Evolutionary conservation across 2,329 filamentous ascomycete genomes (phyloP).

Genomic region (Aspergillus sergii): DNA sequence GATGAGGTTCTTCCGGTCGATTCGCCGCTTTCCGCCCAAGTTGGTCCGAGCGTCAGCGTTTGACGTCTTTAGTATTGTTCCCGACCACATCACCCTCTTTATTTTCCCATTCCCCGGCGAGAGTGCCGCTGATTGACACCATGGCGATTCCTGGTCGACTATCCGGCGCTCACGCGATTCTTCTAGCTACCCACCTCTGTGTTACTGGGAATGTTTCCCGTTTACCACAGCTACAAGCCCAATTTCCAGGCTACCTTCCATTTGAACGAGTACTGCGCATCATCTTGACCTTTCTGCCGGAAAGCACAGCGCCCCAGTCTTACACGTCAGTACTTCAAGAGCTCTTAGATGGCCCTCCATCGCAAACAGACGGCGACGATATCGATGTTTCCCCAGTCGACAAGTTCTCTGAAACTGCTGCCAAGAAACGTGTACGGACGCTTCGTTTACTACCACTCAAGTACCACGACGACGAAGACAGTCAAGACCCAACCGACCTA

Average conservation of each 20-base stretch:
- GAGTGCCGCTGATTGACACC: conserved; percentile 16
- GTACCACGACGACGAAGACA: conserved; percentile 47
- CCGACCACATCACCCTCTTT: conserved; percentile 31
- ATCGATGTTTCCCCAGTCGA: conserved; percentile 53
- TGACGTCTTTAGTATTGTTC: conserved; percentile 14
- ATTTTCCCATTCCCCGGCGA: conserved; percentile 6
- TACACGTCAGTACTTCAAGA: conserved; percentile 54
- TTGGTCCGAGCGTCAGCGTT: conserved; percentile 22
- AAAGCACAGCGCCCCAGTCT: conserved; percentile 54
- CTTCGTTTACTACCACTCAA: conserved; percentile 54
- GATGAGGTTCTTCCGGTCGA: conserved; percentile 33
- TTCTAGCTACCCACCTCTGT: conserved; percentile 61
- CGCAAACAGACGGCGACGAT: conserved; percentile 29
- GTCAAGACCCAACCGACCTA: conserved; percentile 49
- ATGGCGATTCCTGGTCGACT: conserved; percentile 47
- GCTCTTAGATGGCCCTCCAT: conserved; percentile 42
- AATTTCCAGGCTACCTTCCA: conserved; percentile 51
- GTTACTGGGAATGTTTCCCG: conserved; percentile 55
- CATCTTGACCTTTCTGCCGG: conserved; percentile 64
- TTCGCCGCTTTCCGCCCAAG: conserved; percentile 26
- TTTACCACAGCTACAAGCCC: conserved; percentile 55
- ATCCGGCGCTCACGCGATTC: conserved; percentile 58
- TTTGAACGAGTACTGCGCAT: conserved; percentile 60
- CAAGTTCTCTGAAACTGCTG: conserved; percentile 51
- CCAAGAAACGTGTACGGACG: conserved; percentile 55